These are phyloP conservation scores for Eucalyptus curtisii DNA, from an alignment of 345 rosid species.

Conservation along the genomic window DNA sequence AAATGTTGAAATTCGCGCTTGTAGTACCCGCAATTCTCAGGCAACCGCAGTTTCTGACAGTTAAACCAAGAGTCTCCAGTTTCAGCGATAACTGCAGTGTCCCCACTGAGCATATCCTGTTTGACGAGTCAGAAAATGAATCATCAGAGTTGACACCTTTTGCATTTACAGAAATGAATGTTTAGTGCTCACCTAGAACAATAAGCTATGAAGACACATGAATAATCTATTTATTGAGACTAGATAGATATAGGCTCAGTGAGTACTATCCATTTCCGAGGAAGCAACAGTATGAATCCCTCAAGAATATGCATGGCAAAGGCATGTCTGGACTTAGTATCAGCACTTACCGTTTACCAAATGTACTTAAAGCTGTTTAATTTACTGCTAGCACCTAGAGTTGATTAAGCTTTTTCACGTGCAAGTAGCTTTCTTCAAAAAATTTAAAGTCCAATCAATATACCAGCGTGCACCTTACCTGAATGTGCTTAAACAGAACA, in stretches of 20 bases:
- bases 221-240: background rate
- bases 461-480: conserved; percentile 18
- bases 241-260: background rate
- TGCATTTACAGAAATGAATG: background rate
- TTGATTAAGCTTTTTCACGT: background rate
- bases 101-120: conserved; percentile 41
- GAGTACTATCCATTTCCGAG: background rate
- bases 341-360: background rate
- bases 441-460: background rate
- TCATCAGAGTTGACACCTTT: background rate
- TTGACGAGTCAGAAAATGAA: background rate
- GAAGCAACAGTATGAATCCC: background rate
- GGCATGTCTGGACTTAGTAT: background rate
- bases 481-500: conserved; percentile 62
- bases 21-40: conserved; percentile 60
- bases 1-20: background rate
- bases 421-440: background rate
- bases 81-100: conserved; percentile 55
- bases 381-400: background rate
- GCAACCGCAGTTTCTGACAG: conserved; percentile 65
- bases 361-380: background rate
- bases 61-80: conserved; percentile 84
- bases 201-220: background rate
- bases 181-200: background rate
- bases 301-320: background rate